These are phyloP conservation scores for Gaultheria prostrata DNA, from an alignment of 148 eudicot genomes.

Conservation along the genomic window DNA sequence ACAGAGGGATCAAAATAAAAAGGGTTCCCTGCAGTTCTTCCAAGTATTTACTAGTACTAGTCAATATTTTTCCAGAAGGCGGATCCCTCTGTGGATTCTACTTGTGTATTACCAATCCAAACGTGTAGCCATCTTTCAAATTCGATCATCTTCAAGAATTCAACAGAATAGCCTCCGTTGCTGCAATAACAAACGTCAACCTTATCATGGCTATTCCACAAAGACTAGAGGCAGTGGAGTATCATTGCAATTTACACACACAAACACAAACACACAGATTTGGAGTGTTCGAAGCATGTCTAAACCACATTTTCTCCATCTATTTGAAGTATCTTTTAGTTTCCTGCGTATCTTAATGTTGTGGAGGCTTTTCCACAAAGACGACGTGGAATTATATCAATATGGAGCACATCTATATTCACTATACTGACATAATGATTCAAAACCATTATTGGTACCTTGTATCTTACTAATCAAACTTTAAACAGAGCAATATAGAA, in stretches of 20 bases:
- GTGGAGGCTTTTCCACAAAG: background rate
- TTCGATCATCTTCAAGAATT: conserved; percentile 14
- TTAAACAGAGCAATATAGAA: no score
- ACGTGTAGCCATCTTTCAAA: background rate
- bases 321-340: background rate
- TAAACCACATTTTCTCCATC: background rate
- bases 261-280: background rate
- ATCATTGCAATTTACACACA: background rate
- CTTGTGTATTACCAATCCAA: background rate
- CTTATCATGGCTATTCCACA: background rate
- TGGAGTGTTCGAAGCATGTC: background rate
- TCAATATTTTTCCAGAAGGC: background rate
- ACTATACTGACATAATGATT: no score
- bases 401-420: background rate
- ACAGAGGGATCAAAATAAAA: background rate
- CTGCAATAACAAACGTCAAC: conserved; percentile 31
- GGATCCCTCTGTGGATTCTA: background rate
- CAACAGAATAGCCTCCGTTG: conserved; percentile 40
- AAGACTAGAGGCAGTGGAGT: background rate
- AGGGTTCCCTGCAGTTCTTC: conserved; percentile 1
- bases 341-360: background rate
- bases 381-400: background rate
- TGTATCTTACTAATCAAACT: no score
- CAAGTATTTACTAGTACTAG: background rate
- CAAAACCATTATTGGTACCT: no score